A percentile compares a stretch with the other conserved stretches of the same genome.
Evolutionary conservation across 495 filamentous ascomycete species (phyloP).

Genomic region (Schizothecium vesticola): DNA sequence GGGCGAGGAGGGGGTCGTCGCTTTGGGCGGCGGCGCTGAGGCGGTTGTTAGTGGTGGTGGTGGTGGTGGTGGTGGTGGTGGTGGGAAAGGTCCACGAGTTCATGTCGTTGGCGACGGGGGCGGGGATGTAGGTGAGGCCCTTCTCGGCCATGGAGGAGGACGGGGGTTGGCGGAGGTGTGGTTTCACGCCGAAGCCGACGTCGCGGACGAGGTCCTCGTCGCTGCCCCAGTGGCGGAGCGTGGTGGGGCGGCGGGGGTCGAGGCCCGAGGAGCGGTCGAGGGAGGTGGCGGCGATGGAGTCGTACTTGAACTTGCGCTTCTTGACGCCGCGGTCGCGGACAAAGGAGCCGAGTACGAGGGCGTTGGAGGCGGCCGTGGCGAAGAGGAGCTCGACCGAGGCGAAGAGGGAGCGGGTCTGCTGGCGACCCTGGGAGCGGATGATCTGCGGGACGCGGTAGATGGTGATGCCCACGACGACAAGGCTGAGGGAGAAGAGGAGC

Average conservation of each 20-base stretch:
- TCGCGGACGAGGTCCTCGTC: conserved; percentile 74
- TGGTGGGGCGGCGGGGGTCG: conserved; percentile 38
- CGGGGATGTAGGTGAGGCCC: conserved; percentile 24
- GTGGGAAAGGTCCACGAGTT: conserved; percentile 37
- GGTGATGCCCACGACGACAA: conserved; percentile 68
- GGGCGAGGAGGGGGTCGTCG: conserved; percentile 31
- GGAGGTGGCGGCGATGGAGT: conserved; percentile 39
- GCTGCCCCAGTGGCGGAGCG: conserved; percentile 66
- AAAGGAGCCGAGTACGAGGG: conserved; percentile 74
- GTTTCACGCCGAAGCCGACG: conserved; percentile 60
- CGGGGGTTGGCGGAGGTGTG: conserved; percentile 46
- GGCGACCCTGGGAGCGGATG: conserved; percentile 54
- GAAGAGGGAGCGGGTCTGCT: conserved; percentile 69
- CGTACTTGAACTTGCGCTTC: conserved; percentile 66
- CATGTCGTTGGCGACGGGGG: conserved; percentile 32
- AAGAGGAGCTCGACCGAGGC: conserved; percentile 75
- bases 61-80: neutral
- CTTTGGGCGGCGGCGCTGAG: conserved; percentile 23
- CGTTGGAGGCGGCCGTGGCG: conserved; percentile 70
- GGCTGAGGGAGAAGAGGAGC: conserved; percentile 73
- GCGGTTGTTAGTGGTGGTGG: conserved; percentile 9
- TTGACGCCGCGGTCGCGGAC: conserved; percentile 73
- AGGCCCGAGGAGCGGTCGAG: conserved; percentile 41
- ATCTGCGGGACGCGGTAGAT: conserved; percentile 72
- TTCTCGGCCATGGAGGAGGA: neutral